Evolutionary conservation across 306 rosid species (phyloP).

Genomic region (Cucumis melo): DNA sequence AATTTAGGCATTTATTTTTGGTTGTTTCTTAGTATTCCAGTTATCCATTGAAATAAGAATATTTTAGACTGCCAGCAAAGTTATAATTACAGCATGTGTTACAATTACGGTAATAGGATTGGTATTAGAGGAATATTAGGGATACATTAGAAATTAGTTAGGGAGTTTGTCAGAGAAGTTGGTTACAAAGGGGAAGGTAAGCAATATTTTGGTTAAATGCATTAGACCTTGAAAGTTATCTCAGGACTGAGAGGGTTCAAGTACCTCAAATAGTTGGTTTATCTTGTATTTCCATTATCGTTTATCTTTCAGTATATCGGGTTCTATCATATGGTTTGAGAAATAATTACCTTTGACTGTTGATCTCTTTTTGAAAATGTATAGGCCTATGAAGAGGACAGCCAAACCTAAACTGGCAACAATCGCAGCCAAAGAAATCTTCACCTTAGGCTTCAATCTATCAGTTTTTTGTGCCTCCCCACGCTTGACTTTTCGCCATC

Average conservation of each 20-base stretch:
- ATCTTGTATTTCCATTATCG: too few relatives aligned
- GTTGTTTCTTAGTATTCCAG: background rate
- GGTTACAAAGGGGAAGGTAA: too few relatives aligned
- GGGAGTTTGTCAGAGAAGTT: too few relatives aligned
- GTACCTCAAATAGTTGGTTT: too few relatives aligned
- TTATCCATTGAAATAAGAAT: background rate
- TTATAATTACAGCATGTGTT: background rate
- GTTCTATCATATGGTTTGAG: background rate
- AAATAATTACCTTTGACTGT: constrained; percentile 10
- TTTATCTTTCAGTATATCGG: too few relatives aligned
- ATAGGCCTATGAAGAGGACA: constrained; percentile 11
- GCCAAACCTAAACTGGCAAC: constrained; percentile 2
- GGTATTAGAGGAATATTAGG: too few relatives aligned
- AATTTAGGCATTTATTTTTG: background rate
- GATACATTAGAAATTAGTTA: too few relatives aligned
- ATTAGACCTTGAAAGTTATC: too few relatives aligned
- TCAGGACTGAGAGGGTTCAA: too few relatives aligned
- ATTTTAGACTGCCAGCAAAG: background rate
- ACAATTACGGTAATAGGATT: background rate
- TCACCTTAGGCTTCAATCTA: constrained; percentile 10
- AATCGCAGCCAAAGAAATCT: constrained; percentile 12
- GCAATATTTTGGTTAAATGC: too few relatives aligned
- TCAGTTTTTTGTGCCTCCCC: background rate
- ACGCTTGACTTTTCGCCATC: background rate
- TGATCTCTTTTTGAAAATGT: constrained; percentile 10